A percentile compares a stretch with the other conserved stretches of the same genome.
phyloP scores from a whole-genome alignment of 148 eudicot genomes.

The Camellia sinensis region DNA sequence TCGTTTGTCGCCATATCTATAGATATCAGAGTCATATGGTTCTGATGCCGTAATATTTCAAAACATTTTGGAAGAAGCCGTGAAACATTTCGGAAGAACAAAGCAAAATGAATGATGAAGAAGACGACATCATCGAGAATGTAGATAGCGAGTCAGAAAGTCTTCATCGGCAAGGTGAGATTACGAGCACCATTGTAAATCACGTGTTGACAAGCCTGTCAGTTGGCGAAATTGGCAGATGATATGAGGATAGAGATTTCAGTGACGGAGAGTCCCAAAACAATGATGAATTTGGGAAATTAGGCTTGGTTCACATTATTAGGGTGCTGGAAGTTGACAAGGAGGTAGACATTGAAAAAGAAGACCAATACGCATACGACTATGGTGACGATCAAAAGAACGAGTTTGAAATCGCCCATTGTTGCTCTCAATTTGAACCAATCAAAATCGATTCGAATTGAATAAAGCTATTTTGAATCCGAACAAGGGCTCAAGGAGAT shows the following conservation, averaged over 20 bases:
- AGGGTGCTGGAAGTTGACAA: constrained; percentile 92
- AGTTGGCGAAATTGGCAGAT: constrained; percentile 92
- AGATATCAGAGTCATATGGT: too few relatives aligned
- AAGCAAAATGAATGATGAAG: constrained; percentile 89
- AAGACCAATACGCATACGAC: constrained; percentile 72
- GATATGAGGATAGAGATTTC: constrained; percentile 89
- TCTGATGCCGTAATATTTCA: too few relatives aligned
- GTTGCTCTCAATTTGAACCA: constrained; percentile 1
- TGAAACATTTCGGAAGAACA: constrained; percentile 43
- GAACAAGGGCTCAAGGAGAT: background rate
- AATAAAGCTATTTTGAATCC: background rate
- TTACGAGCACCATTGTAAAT: constrained; percentile 89
- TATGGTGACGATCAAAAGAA: constrained; percentile 79
- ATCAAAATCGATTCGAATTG: background rate
- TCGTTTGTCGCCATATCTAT: too few relatives aligned
- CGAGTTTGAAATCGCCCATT: constrained; percentile 98
- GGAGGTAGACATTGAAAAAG: constrained; percentile 80
- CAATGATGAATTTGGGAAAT: constrained; percentile 94
- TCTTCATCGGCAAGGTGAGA: constrained; percentile 91
- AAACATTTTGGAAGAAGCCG: too few relatives aligned
- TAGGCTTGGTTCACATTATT: constrained; percentile 91
- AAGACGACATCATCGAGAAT: constrained; percentile 80
- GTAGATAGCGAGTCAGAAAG: constrained; percentile 86
- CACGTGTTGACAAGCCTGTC: constrained; percentile 91
- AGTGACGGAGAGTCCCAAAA: constrained; percentile 87